Conservation (phyloP, 345 rosid species). For the Raphanus raphanistrum region DNA sequence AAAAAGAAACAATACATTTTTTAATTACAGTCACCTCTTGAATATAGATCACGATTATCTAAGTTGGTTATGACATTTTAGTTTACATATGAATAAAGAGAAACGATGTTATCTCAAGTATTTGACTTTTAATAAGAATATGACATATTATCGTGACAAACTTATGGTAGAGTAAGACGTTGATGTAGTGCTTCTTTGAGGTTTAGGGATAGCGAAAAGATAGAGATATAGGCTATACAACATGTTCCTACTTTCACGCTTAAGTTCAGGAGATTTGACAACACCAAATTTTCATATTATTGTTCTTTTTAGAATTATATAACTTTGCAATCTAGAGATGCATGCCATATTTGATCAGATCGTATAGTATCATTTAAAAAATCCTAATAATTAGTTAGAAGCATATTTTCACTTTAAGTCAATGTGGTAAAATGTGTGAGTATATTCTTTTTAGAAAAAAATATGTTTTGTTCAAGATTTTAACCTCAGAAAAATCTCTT, state of each 20-base stretch:
- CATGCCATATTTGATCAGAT: background rate
- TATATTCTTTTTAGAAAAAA: background rate
- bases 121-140: background rate
- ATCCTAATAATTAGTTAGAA: background rate
- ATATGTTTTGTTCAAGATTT: background rate
- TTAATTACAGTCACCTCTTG: background rate
- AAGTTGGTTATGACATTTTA: constrained; percentile 6
- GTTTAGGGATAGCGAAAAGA: constrained; percentile 28
- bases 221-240: constrained; percentile 21
- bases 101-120: background rate
- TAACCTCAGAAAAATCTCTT: background rate
- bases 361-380: background rate
- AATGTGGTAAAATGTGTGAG: background rate
- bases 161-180: constrained; percentile 22
- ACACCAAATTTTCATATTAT: constrained; percentile 25
- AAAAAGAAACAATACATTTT: background rate
- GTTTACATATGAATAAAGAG: background rate
- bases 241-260: constrained; percentile 37
- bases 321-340: background rate
- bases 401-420: background rate
- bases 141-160: constrained; percentile 17
- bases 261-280: constrained; percentile 39
- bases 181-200: constrained; percentile 29
- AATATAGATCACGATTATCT: background rate
- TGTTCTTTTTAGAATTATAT: background rate